These are phyloP conservation scores for Cutaneotrichosporon sp. DNA, from an alignment of 1,284 basidiomycete species.

Conservation along the genomic window DNA sequence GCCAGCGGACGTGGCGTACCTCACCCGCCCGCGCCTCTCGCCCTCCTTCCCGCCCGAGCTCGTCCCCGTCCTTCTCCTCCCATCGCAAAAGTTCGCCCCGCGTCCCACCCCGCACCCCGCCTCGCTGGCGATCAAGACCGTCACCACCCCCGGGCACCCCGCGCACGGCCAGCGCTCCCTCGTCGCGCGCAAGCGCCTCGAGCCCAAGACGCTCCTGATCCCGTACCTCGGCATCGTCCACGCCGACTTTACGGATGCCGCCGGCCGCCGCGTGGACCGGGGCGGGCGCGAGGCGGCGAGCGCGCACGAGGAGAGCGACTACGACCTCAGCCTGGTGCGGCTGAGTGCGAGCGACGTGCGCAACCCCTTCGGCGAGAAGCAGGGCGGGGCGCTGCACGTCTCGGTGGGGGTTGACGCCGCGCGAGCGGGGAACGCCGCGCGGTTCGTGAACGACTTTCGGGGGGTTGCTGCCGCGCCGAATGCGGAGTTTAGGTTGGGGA, in stretches of 20 bases:
- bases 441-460: conserved; percentile 86
- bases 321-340: conserved; percentile 78
- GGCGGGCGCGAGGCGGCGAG: conserved; percentile 12
- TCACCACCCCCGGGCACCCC: conserved; percentile 61
- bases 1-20: conserved; percentile 36
- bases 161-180: conserved; percentile 79
- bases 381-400: conserved; percentile 26
- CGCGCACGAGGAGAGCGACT: conserved; percentile 59
- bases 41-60: conserved; percentile 40
- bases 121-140: conserved; percentile 42
- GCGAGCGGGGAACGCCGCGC: conserved; percentile 74
- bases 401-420: conserved; percentile 67
- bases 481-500: conserved; percentile 66
- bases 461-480: conserved; percentile 69
- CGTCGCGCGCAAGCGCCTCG: conserved; percentile 72
- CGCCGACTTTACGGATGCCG: conserved; percentile 54
- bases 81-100: background rate
- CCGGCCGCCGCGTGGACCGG: background rate
- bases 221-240: conserved; percentile 79
- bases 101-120: background rate
- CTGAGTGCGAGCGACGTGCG: conserved; percentile 31
- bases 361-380: conserved; percentile 37
- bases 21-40: conserved; percentile 44
- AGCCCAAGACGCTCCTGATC: conserved; percentile 67
- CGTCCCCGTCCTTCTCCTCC: conserved; percentile 29